Conservation (phyloP, 768 basidiomycete genomes). For the Exidia glandulosa region DNA sequence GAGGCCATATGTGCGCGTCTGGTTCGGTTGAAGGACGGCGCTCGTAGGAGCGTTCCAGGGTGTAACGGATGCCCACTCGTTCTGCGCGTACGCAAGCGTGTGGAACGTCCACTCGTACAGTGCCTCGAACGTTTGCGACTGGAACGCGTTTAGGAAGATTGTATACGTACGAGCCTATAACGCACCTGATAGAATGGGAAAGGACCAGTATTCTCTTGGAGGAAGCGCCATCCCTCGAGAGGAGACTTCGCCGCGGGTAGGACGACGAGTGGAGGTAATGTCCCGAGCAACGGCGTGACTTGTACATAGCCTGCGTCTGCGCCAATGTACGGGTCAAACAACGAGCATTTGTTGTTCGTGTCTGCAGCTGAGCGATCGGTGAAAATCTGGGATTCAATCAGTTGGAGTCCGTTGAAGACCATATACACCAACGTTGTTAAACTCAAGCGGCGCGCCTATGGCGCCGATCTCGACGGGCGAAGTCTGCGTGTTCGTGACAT, state of each 20-base stretch:
- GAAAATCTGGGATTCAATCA: slow-evolving; percentile 32
- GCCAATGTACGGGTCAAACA: slow-evolving; percentile 48
- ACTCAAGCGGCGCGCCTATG: slow-evolving; percentile 41
- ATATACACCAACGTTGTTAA: slow-evolving; percentile 36
- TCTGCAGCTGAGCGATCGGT: slow-evolving; percentile 40
- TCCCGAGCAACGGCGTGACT: slow-evolving; percentile 38
- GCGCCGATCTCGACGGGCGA: slow-evolving; percentile 42
- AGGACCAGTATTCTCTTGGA: slow-evolving; percentile 35
- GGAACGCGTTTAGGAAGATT: slow-evolving; percentile 6
- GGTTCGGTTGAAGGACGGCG: slow-evolving; percentile 31
- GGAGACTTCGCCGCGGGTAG: slow-evolving; percentile 32
- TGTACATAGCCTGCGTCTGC: slow-evolving; percentile 46
- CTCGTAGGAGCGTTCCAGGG: slow-evolving; percentile 48
- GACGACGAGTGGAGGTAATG: slow-evolving; percentile 40
- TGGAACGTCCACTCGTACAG: slow-evolving; percentile 53
- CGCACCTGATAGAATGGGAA: slow-evolving; percentile 28
- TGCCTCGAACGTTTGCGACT: slow-evolving; percentile 50
- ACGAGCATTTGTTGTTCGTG: slow-evolving; percentile 40
- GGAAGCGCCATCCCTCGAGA: slow-evolving; percentile 50
- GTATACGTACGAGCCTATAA: background rate
- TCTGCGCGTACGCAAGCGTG: slow-evolving; percentile 43
- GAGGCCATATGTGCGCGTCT: slow-evolving; percentile 42
- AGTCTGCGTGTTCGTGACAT: slow-evolving; percentile 36
- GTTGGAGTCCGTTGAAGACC: background rate
- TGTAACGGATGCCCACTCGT: slow-evolving; percentile 40